These are phyloP conservation scores for Platanthera guangdongensis DNA, from an alignment of 106 monocot genomes.

Conservation along the genomic window DNA sequence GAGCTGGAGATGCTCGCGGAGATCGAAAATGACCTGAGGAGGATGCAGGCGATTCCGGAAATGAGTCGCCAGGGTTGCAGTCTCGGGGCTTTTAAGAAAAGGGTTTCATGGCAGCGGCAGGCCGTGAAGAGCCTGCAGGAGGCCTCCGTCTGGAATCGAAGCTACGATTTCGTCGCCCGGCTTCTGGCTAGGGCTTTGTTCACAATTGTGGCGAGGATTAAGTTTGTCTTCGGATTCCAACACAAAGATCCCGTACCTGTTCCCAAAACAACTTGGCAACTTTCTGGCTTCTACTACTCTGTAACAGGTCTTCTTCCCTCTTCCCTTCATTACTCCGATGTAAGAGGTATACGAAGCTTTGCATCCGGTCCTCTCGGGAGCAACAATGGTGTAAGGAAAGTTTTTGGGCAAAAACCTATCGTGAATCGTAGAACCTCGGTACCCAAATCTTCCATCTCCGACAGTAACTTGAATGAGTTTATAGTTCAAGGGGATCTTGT, in stretches of 20 bases:
- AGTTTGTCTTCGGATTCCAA: slow-evolving; percentile 27
- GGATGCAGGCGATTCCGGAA: slow-evolving; percentile 16
- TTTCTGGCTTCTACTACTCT: slow-evolving; percentile 18
- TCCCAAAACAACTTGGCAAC: neutral
- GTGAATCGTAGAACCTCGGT: too few relatives aligned
- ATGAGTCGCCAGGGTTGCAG: neutral
- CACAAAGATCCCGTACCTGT: neutral
- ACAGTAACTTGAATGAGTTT: neutral
- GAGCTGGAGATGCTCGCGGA: slow-evolving; percentile 68
- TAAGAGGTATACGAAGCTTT: neutral
- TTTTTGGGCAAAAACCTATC: too few relatives aligned
- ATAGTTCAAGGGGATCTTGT: neutral
- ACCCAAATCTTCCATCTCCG: too few relatives aligned
- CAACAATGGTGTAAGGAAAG: too few relatives aligned
- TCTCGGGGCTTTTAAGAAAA: slow-evolving; percentile 23
- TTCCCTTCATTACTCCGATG: slow-evolving; percentile 5
- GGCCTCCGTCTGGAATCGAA: slow-evolving; percentile 54
- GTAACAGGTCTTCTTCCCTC: slow-evolving; percentile 1
- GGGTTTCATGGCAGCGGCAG: slow-evolving; percentile 54
- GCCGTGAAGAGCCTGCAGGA: slow-evolving; percentile 49
- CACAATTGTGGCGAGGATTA: slow-evolving; percentile 40
- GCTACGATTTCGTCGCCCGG: slow-evolving; percentile 40
- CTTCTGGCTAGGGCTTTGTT: slow-evolving; percentile 58
- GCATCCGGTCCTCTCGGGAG: neutral
- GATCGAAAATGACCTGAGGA: slow-evolving; percentile 44